These are phyloP conservation scores for Prunus fruticosa DNA, from an alignment of 306 rosid species.

Conservation along the genomic window DNA sequence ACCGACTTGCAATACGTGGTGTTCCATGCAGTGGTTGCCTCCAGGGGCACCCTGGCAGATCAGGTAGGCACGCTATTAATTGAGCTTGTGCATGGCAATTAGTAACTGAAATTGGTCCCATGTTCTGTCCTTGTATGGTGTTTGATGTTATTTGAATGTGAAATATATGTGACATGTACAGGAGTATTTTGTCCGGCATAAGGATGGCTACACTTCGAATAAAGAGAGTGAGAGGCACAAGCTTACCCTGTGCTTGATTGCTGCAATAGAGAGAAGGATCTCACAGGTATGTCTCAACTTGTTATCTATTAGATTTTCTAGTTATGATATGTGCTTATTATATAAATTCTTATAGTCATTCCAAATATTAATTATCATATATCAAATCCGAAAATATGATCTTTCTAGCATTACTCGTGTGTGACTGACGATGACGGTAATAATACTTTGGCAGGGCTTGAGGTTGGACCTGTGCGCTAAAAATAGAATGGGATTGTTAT, in stretches of 20 bases:
- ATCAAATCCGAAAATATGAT: neutral
- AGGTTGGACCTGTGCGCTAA: conserved; percentile 51
- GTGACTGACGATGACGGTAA: neutral
- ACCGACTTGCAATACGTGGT: conserved; percentile 73
- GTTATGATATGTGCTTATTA: no score
- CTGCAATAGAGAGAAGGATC: conserved; percentile 83
- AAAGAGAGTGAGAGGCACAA: conserved; percentile 51
- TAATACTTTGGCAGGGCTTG: conserved; percentile 46
- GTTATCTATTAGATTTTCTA: no score
- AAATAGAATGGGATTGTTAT: conserved; percentile 61
- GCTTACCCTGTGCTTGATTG: conserved; percentile 55
- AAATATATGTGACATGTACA: conserved; percentile 19
- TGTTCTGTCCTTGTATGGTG: neutral
- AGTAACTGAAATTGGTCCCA: neutral
- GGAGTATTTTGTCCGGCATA: conserved; percentile 77
- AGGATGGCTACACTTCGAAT: conserved; percentile 34
- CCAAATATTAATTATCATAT: no score
- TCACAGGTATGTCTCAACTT: conserved; percentile 50
- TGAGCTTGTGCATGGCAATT: neutral
- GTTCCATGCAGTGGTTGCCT: conserved; percentile 80
- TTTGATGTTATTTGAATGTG: neutral
- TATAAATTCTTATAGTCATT: no score
- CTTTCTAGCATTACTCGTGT: no score
- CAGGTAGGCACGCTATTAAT: conserved; percentile 41
- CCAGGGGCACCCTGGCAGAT: conserved; percentile 59